Conservation (phyloP, 148 eudicot species). For the Bassia scoparia region DNA sequence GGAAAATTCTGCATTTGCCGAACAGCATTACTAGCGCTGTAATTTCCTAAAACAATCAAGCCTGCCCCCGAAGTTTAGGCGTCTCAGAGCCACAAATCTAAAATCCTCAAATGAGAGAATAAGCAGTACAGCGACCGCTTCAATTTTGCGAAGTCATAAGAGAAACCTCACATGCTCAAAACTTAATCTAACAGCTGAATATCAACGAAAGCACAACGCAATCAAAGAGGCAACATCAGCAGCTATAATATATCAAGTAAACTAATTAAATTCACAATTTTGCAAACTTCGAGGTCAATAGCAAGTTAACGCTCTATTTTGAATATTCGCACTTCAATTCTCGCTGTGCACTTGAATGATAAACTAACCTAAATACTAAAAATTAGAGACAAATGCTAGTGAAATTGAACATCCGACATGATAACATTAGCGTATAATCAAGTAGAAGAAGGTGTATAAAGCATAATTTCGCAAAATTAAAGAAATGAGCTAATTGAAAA, state of each 20-base stretch:
- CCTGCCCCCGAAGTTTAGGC: slow-evolving; percentile 87
- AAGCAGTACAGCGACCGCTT: slow-evolving; percentile 90
- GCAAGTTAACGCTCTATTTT: too few relatives aligned
- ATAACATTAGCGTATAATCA: neutral
- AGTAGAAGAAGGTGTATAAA: neutral
- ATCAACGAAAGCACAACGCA: too few relatives aligned
- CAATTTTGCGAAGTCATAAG: slow-evolving; percentile 52
- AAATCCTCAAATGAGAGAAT: slow-evolving; percentile 86
- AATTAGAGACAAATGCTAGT: neutral
- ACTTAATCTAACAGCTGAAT: neutral
- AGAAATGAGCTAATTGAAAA: neutral
- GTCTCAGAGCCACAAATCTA: slow-evolving; percentile 89
- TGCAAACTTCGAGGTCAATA: neutral
- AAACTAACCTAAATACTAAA: too few relatives aligned
- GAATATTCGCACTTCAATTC: too few relatives aligned
- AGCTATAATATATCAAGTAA: neutral
- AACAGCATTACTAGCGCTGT: slow-evolving; percentile 97
- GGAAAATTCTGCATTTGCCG: slow-evolving; percentile 96
- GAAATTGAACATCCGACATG: neutral
- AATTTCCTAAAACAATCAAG: slow-evolving; percentile 90
- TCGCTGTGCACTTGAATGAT: too few relatives aligned
- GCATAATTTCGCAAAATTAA: neutral
- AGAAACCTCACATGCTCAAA: neutral
- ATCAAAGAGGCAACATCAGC: too few relatives aligned
- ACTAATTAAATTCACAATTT: neutral